Percentiles rank a stretch among this genome's conserved stretches.
phyloP scores from a whole-genome alignment of 345 rosid genomes.

The Populus alba region DNA sequence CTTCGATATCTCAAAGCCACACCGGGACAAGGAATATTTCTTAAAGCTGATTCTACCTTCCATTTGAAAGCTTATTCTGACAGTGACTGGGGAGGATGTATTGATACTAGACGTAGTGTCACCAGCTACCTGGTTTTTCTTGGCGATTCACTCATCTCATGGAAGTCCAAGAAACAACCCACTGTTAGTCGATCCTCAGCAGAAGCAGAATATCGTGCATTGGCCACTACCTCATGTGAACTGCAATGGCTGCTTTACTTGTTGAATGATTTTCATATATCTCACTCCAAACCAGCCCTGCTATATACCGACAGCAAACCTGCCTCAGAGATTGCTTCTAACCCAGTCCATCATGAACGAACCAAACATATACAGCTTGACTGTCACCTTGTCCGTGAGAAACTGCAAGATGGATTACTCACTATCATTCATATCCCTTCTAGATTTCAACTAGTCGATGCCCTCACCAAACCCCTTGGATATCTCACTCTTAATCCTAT shows the following conservation, averaged over 20 bases:
- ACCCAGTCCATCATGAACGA: neutral
- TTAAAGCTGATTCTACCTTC: no score
- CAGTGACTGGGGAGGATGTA: neutral
- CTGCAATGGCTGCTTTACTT: neutral
- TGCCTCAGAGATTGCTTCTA: neutral
- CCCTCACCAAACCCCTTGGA: no score
- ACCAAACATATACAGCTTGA: neutral
- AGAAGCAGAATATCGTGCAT: neutral
- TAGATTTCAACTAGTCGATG: fast-evolving
- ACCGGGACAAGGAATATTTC: no score
- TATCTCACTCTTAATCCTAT: no score
- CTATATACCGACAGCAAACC: neutral
- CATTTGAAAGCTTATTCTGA: neutral
- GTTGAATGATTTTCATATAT: neutral
- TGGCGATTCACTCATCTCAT: neutral
- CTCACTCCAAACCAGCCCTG: fast-evolving
- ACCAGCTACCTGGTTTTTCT: neutral
- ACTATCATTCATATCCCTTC: no score
- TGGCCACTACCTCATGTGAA: neutral
- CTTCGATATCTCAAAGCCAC: no score
- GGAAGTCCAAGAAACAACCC: neutral
- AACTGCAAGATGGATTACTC: neutral
- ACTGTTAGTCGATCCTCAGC: neutral
- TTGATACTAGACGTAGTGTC: neutral
- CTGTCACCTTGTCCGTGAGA: neutral